These are phyloP conservation scores for Limonium bicolor DNA, from an alignment of 148 eudicot genomes.

Conservation along the genomic window DNA sequence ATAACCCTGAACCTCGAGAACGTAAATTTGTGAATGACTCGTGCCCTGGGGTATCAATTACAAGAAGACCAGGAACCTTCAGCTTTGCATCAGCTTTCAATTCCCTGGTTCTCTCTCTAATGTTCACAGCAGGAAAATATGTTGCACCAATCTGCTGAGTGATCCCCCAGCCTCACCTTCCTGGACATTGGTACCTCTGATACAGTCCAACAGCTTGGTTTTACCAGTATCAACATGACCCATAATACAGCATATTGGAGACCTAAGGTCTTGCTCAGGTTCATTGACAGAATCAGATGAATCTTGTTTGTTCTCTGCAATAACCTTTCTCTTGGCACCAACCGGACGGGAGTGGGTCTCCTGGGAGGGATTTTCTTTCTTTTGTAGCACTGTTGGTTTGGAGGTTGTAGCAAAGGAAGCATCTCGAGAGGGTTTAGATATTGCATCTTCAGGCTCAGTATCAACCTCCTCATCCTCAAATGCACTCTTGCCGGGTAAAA, in stretches of 20 bases:
- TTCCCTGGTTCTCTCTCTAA: constrained; percentile 85
- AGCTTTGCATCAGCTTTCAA: constrained; percentile 88
- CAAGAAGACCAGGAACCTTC: constrained; percentile 83
- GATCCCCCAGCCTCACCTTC: constrained; percentile 99
- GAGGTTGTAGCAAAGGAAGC: no score
- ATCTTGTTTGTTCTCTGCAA: constrained; percentile 11
- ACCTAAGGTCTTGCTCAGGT: constrained; percentile 34
- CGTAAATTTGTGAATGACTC: constrained; percentile 80
- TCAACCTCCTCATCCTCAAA: constrained; percentile 84
- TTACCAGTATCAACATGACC: constrained; percentile 96
- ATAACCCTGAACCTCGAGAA: constrained; percentile 86
- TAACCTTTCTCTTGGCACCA: constrained; percentile 13
- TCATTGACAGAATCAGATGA: constrained; percentile 12
- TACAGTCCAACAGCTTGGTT: constrained; percentile 84
- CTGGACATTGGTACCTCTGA: constrained; percentile 85
- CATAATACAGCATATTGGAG: constrained; percentile 96
- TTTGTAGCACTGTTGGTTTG: constrained; percentile 33
- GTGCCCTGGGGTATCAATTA: constrained; percentile 94
- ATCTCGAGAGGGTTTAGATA: no score
- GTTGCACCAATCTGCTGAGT: constrained; percentile 96
- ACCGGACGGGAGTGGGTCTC: constrained; percentile 9
- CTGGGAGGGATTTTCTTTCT: constrained; percentile 10
- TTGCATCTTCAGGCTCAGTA: constrained; percentile 33
- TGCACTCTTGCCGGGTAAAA: constrained; percentile 49
- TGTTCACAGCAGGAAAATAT: constrained; percentile 81